These are phyloP conservation scores for Phyllosticta citribraziliensis DNA, from an alignment of 2,329 filamentous ascomycete genomes.

Conservation along the genomic window DNA sequence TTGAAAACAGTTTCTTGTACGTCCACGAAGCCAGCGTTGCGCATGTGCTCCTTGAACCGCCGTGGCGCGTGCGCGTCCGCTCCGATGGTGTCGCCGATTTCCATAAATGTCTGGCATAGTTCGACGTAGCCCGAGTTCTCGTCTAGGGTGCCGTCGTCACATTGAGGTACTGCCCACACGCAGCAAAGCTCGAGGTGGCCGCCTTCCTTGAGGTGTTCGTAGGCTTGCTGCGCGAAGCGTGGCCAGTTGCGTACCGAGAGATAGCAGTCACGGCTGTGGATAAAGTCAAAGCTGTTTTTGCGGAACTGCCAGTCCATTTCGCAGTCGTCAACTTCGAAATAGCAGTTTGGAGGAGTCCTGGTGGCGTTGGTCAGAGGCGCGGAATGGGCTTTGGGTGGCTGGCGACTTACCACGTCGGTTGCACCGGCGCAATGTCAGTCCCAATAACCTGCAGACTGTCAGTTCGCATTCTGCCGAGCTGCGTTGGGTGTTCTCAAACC, in stretches of 20 bases:
- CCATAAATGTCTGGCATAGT: conserved; percentile 1
- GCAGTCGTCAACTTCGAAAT: conserved; percentile 40
- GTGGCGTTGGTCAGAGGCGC: background rate
- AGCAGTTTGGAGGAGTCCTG: conserved; percentile 38
- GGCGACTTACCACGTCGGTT: conserved; percentile 2
- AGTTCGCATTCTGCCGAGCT: background rate
- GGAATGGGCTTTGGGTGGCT: background rate
- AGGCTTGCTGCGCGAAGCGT: conserved; percentile 3
- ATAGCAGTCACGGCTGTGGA: conserved; percentile 23
- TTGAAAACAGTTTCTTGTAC: conserved; percentile 6
- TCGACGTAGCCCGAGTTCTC: background rate
- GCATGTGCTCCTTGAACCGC: conserved; percentile 1
- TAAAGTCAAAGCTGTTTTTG: conserved; percentile 29
- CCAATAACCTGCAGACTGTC: background rate
- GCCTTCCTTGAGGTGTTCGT: conserved; percentile 4
- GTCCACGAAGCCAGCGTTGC: conserved; percentile 1
- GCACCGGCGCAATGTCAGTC: conserved; percentile 20
- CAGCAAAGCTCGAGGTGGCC: conserved; percentile 7
- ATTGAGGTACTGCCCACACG: conserved; percentile 5
- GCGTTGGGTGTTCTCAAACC: background rate
- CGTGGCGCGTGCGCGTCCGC: conserved; percentile 2
- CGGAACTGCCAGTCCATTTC: conserved; percentile 31
- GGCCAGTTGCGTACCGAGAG: conserved; percentile 5
- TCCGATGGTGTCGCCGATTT: conserved; percentile 1
- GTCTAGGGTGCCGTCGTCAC: conserved; percentile 7